phyloP scores from a whole-genome alignment of 1,284 basidiomycete species.

The Spongispora temasekensis region DNA sequence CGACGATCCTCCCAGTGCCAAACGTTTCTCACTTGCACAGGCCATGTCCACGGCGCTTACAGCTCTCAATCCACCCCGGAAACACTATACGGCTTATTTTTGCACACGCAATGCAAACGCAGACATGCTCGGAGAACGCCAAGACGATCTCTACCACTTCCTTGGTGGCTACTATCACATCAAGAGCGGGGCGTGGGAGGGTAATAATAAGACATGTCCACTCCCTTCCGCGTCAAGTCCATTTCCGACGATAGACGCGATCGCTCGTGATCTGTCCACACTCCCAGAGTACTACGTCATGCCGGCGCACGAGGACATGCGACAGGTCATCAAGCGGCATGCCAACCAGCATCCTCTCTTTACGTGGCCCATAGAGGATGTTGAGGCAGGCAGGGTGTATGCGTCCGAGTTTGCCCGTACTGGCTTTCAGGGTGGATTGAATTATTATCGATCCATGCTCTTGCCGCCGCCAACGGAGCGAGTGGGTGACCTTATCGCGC shows the following conservation, averaged over 20 bases:
- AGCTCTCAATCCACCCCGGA: slow-evolving; percentile 50
- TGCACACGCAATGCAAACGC: slow-evolving; percentile 47
- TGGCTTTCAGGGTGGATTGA: slow-evolving; percentile 65
- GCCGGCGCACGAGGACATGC: slow-evolving; percentile 54
- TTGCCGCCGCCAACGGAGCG: slow-evolving; percentile 22
- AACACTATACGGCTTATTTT: slow-evolving; percentile 59
- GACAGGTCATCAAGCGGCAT: slow-evolving; percentile 42
- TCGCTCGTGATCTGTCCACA: slow-evolving; percentile 38
- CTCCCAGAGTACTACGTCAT: slow-evolving; percentile 68
- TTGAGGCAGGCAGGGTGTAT: slow-evolving; percentile 45
- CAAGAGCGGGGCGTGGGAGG: slow-evolving; percentile 58
- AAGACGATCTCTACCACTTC: slow-evolving; percentile 50
- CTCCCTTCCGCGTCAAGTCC: slow-evolving; percentile 33
- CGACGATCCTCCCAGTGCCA: neutral
- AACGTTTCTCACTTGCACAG: slow-evolving; percentile 17
- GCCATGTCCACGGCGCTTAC: slow-evolving; percentile 36
- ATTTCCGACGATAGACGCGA: slow-evolving; percentile 21
- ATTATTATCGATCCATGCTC: slow-evolving; percentile 50
- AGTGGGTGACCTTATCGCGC: slow-evolving; percentile 15
- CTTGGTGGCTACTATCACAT: slow-evolving; percentile 59
- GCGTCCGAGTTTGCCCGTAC: slow-evolving; percentile 50
- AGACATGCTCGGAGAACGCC: slow-evolving; percentile 43
- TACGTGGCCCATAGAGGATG: slow-evolving; percentile 53
- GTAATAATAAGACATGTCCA: slow-evolving; percentile 45
- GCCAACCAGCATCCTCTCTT: slow-evolving; percentile 22